These are phyloP conservation scores for Termitomyces sp. DNA, from an alignment of 768 basidiomycete species.

Conservation along the genomic window DNA sequence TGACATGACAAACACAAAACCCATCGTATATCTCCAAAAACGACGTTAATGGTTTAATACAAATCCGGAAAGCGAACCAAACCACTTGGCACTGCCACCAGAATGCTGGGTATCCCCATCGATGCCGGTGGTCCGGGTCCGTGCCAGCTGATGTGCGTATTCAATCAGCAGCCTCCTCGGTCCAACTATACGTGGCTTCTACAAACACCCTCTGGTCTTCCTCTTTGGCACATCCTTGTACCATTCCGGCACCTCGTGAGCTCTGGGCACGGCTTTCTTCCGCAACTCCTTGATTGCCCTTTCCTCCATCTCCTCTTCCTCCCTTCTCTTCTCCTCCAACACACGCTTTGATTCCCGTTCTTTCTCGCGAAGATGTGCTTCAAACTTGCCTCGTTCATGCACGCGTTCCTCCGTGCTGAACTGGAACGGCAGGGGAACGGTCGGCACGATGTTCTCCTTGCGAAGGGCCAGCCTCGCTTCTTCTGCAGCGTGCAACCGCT, in stretches of 20 bases:
- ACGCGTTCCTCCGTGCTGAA: slow-evolving; percentile 56
- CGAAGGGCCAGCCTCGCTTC: slow-evolving; percentile 39
- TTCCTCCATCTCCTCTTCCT: slow-evolving; percentile 55
- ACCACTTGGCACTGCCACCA: too few species aligned
- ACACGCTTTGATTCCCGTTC: slow-evolving; percentile 49
- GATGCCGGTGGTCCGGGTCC: too few species aligned
- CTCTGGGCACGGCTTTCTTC: slow-evolving; percentile 61
- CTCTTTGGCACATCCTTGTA: slow-evolving; percentile 69
- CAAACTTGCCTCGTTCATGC: slow-evolving; percentile 62
- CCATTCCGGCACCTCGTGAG: slow-evolving; percentile 75
- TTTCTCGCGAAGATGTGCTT: slow-evolving; percentile 52
- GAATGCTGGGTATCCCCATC: too few species aligned
- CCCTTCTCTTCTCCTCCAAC: slow-evolving; percentile 44
- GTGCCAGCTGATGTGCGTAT: too few species aligned
- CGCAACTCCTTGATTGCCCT: slow-evolving; percentile 58
- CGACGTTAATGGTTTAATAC: too few species aligned
- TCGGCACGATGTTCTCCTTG: slow-evolving; percentile 46
- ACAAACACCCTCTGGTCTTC: slow-evolving; percentile 19
- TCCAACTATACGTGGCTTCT: too few species aligned
- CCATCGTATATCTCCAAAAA: too few species aligned
- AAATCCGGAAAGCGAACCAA: too few species aligned
- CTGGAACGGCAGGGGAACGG: slow-evolving; percentile 42
- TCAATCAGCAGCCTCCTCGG: too few species aligned
- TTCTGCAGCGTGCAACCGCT: slow-evolving; percentile 49
- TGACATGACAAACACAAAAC: slow-evolving; percentile 30